Percentiles rank a stretch among this genome's conserved stretches.
phyloP scores from a whole-genome alignment of 495 filamentous ascomycete species.

The Trypethelium eluteriae region DNA sequence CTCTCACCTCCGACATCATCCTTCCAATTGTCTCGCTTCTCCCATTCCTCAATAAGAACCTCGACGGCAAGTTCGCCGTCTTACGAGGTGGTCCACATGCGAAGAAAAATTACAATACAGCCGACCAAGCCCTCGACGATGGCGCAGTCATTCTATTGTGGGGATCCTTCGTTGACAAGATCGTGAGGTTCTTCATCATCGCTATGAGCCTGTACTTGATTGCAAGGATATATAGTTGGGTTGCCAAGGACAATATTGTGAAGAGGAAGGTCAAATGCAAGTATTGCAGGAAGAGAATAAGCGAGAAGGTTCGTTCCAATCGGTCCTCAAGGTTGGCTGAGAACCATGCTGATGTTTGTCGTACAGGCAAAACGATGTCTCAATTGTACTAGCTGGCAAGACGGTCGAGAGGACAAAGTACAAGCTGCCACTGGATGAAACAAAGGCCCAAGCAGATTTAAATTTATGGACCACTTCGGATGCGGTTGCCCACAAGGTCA shows the following conservation, averaged over 20 bases:
- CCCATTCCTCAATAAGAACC: constrained; percentile 60
- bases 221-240: constrained; percentile 56
- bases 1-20: constrained; percentile 63
- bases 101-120: constrained; percentile 40
- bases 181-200: constrained; percentile 59
- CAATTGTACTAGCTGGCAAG: constrained; percentile 70
- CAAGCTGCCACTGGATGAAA: not conserved
- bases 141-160: constrained; percentile 33
- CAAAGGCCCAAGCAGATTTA: not conserved
- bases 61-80: constrained; percentile 69
- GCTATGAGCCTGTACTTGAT: constrained; percentile 58
- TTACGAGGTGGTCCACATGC: constrained; percentile 50
- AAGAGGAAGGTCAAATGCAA: constrained; percentile 62
- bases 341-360: not conserved
- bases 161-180: constrained; percentile 51
- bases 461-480: not conserved
- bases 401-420: constrained; percentile 51
- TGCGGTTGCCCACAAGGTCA: not conserved
- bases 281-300: constrained; percentile 63
- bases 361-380: constrained; percentile 54
- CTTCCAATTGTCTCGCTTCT: constrained; percentile 62
- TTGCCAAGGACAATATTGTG: constrained; percentile 58
- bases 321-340: not conserved
- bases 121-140: constrained; percentile 52
- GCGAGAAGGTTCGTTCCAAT: constrained; percentile 49